These are phyloP conservation scores for Trichoderma gracile DNA, from an alignment of 2,329 filamentous ascomycete genomes.

Conservation along the genomic window DNA sequence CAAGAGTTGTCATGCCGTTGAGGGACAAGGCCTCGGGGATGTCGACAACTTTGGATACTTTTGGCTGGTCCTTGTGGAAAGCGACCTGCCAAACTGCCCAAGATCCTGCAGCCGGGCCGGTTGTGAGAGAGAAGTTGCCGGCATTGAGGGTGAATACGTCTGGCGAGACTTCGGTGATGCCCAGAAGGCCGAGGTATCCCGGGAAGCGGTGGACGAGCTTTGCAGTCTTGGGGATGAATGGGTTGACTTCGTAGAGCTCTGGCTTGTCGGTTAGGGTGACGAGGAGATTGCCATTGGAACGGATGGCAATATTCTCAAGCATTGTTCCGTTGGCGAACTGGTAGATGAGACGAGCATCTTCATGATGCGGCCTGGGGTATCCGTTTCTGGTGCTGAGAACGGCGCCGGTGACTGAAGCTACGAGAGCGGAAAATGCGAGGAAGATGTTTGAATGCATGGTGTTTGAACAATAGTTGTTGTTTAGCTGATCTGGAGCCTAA, in stretches of 20 bases:
- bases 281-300: not conserved
- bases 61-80: not conserved
- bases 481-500: not conserved
- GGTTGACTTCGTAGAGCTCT: constrained; percentile 4
- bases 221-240: not conserved
- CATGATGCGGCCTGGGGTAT: not conserved
- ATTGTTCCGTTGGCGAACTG: not conserved
- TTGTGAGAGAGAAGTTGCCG: not conserved
- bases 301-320: not conserved
- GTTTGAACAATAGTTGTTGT: not conserved
- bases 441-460: not conserved
- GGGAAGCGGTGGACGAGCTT: constrained; percentile 1
- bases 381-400: not conserved
- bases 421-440: not conserved
- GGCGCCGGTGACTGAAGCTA: not conserved
- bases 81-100: not conserved
- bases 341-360: not conserved
- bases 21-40: not conserved
- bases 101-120: not conserved
- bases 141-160: constrained; percentile 6
- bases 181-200: not conserved
- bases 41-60: not conserved
- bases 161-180: constrained; percentile 1
- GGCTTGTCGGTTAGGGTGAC: not conserved
- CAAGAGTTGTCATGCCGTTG: not conserved